phyloP scores from a whole-genome alignment of 2,329 filamentous ascomycete species.

The Fusarium euwallaceae region DNA sequence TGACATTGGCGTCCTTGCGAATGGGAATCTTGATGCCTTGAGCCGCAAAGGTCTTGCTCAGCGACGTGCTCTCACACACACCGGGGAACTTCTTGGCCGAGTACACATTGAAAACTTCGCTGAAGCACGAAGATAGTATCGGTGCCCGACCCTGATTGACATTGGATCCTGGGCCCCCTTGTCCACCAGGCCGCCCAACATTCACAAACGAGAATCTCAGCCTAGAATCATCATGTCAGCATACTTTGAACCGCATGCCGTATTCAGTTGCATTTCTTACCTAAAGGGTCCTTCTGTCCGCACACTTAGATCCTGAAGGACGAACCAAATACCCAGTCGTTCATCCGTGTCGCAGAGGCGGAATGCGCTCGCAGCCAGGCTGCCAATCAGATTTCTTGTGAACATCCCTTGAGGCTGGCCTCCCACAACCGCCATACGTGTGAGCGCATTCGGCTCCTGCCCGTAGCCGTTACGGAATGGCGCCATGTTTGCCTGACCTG shows the following conservation, averaged over 20 bases:
- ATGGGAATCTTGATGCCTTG: constrained; percentile 99
- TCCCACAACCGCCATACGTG: constrained; percentile 56
- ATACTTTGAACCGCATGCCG: not conserved
- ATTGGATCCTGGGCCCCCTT: constrained; percentile 54
- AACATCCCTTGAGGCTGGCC: constrained; percentile 83
- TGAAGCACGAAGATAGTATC: constrained; percentile 87
- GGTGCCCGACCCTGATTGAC: constrained; percentile 83
- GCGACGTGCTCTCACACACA: constrained; percentile 90
- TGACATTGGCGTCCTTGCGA: constrained; percentile 80
- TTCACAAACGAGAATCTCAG: constrained; percentile 84
- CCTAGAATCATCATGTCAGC: constrained; percentile 53
- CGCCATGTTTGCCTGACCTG: constrained; percentile 45
- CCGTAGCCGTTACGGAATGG: constrained; percentile 49
- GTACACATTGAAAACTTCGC: constrained; percentile 91
- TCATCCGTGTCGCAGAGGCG: constrained; percentile 82
- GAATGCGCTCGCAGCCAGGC: constrained; percentile 89
- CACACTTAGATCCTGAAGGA: constrained; percentile 94
- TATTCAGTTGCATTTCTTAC: constrained; percentile 60
- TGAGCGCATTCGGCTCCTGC: constrained; percentile 49
- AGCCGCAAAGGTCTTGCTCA: constrained; percentile 92
- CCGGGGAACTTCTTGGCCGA: constrained; percentile 99
- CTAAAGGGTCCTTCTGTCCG: constrained; percentile 92
- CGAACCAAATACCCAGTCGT: constrained; percentile 94
- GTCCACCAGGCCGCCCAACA: constrained; percentile 69
- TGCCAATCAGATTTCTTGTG: constrained; percentile 94